These are phyloP conservation scores for Sicyos baderoa DNA, from an alignment of 306 rosid genomes.

Conservation along the genomic window DNA sequence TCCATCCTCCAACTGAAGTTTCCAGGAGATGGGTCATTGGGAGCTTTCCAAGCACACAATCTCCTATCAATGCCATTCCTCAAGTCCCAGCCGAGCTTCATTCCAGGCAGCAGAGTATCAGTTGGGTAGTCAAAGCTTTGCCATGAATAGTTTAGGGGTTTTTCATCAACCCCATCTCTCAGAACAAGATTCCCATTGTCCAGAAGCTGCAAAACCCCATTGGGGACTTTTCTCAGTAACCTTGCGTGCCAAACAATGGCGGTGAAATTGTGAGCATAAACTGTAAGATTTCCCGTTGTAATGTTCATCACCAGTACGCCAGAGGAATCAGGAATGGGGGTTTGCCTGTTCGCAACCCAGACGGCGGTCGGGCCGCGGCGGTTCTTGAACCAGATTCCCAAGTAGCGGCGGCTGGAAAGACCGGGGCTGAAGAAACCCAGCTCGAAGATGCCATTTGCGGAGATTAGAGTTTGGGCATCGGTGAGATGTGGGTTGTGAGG, in stretches of 20 bases:
- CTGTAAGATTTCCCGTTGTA: constrained; percentile 25
- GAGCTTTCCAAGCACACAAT: constrained; percentile 38
- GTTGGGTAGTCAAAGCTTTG: constrained; percentile 41
- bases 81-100: constrained; percentile 45
- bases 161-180: constrained; percentile 10
- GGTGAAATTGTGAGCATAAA: constrained; percentile 16
- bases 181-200: constrained; percentile 48
- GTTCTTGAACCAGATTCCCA: constrained; percentile 39
- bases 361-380: constrained; percentile 21
- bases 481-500: constrained; percentile 21
- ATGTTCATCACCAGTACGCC: constrained; percentile 27
- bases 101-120: constrained; percentile 34
- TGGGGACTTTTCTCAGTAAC: constrained; percentile 18
- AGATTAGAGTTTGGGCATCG: constrained; percentile 11
- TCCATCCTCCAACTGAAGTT: constrained; percentile 16
- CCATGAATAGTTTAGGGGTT: constrained; percentile 26
- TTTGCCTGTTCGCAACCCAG: constrained; percentile 35
- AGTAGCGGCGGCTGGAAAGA: constrained; percentile 24
- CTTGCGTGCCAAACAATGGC: constrained; percentile 32
- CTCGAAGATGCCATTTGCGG: constrained; percentile 22
- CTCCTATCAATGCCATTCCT: constrained; percentile 27
- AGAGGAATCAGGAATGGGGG: constrained; percentile 26
- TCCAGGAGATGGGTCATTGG: constrained; percentile 44
- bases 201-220: constrained; percentile 29
- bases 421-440: constrained; percentile 39